These are phyloP conservation scores for Hypomyces perniciosus DNA, from an alignment of 2,329 filamentous ascomycete species.

Conservation along the genomic window DNA sequence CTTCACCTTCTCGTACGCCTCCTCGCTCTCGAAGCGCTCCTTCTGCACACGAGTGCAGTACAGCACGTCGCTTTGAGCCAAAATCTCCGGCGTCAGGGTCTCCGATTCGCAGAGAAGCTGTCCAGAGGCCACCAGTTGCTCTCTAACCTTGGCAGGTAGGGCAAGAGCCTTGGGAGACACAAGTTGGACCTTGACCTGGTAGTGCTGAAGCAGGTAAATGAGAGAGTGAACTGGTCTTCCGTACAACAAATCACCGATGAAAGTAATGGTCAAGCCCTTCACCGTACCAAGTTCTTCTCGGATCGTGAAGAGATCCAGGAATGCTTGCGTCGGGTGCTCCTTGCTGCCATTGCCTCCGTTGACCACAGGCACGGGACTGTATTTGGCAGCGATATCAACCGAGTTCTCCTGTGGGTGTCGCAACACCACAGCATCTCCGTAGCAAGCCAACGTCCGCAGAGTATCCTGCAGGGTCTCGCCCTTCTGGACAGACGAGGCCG, in stretches of 20 bases:
- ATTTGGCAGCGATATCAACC: conserved; percentile 77
- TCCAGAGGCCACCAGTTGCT: conserved; percentile 64
- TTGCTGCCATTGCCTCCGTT: conserved; percentile 95
- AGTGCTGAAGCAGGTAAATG: conserved; percentile 88
- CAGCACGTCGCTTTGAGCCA: conserved; percentile 81
- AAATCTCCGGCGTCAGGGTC: conserved; percentile 77
- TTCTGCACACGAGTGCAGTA: conserved; percentile 98
- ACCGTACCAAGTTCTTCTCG: conserved; percentile 95
- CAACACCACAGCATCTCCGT: conserved; percentile 91
- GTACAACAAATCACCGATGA: conserved; percentile 87
- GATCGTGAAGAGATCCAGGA: conserved; percentile 97
- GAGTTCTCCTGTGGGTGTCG: conserved; percentile 82
- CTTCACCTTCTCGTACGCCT: conserved; percentile 82
- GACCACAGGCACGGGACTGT: conserved; percentile 85
- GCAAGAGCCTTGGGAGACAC: conserved; percentile 75
- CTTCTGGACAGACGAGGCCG: conserved; percentile 85
- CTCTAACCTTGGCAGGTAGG: conserved; percentile 68
- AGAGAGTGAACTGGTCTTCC: conserved; percentile 94
- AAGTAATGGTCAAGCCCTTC: conserved; percentile 91
- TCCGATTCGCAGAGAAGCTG: conserved; percentile 73
- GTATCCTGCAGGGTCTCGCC: conserved; percentile 92
- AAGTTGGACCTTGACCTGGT: conserved; percentile 89
- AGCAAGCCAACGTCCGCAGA: conserved; percentile 87
- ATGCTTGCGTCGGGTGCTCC: conserved; percentile 95
- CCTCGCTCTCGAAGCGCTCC: conserved; percentile 80